Evolutionary conservation across 2,329 filamentous ascomycete genomes (phyloP).

Genomic region (Xylogone sp.): DNA sequence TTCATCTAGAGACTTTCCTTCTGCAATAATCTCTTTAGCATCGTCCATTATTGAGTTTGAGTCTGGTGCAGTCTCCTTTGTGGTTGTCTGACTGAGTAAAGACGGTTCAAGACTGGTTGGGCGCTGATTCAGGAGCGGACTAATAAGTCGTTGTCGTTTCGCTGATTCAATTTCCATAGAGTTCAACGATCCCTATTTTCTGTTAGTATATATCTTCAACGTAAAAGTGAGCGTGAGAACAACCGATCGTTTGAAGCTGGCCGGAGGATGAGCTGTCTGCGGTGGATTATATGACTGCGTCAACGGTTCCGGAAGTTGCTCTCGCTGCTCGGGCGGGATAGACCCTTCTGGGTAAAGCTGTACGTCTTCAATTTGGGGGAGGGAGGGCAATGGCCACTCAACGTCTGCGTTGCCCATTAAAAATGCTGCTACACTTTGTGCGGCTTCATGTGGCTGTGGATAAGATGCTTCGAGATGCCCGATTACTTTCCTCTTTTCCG

Average conservation of each 20-base stretch:
- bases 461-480: slow-evolving; percentile 14
- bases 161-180: slow-evolving; percentile 8
- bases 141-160: slow-evolving; percentile 17
- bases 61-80: not conserved
- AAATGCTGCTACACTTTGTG: slow-evolving; percentile 18
- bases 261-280: not conserved
- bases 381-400: slow-evolving; percentile 17
- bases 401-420: slow-evolving; percentile 7
- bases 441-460: slow-evolving; percentile 18
- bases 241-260: slow-evolving; percentile 15
- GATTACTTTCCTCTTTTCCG: slow-evolving; percentile 15
- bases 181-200: slow-evolving; percentile 6
- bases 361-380: slow-evolving; percentile 19
- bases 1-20: slow-evolving; percentile 1
- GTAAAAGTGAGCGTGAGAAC: slow-evolving; percentile 6
- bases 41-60: not conserved
- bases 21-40: slow-evolving; percentile 1
- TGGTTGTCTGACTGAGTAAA: not conserved
- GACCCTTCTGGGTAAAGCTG: slow-evolving; percentile 5
- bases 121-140: not conserved
- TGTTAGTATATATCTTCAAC: slow-evolving; percentile 1
- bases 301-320: slow-evolving; percentile 5
- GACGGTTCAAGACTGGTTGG: not conserved
- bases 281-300: slow-evolving; percentile 11
- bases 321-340: not conserved